phyloP scores from a whole-genome alignment of 2,329 filamentous ascomycete genomes.

The Ascochyta clinopodiicola region DNA sequence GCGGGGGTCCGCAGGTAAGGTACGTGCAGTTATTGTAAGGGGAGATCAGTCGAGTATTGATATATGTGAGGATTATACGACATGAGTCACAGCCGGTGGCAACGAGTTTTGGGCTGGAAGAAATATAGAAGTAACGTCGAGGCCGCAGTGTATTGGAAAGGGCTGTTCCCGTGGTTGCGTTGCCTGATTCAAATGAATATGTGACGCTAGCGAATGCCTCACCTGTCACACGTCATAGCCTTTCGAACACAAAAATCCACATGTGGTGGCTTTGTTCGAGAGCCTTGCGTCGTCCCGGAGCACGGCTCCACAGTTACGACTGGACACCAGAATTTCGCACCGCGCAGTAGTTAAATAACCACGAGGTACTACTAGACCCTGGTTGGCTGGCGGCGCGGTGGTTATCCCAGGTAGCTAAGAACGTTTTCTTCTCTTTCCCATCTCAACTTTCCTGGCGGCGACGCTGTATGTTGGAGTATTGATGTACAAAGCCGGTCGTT shows the following conservation, averaged over 20 bases:
- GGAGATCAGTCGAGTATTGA: conserved; percentile 37
- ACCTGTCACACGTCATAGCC: conserved; percentile 13
- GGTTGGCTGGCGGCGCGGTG: no score
- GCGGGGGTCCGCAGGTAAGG: conserved; percentile 31
- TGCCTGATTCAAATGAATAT: conserved; percentile 10
- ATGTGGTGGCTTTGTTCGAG: background rate
- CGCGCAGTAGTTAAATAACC: no score
- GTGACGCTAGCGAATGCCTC: conserved; percentile 15
- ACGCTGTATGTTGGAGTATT: no score
- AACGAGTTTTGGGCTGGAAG: conserved; percentile 11
- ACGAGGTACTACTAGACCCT: no score
- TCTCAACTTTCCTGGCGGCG: no score
- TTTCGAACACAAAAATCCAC: background rate
- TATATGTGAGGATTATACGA: conserved; percentile 39
- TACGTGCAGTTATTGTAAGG: conserved; percentile 40
- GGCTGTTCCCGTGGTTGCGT: conserved; percentile 4
- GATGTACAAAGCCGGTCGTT: no score
- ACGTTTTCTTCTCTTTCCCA: no score
- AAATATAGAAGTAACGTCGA: conserved; percentile 12
- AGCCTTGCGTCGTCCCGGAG: background rate
- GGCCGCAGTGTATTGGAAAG: conserved; percentile 15
- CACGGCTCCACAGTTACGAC: no score
- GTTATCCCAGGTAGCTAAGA: no score
- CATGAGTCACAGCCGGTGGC: conserved; percentile 43
- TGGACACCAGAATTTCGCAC: no score